Evolutionary conservation across 2,329 filamentous ascomycete genomes (phyloP), one percentile per base, ranked within the genome.

Genomic region (Fusarium lyarnte): DNA sequence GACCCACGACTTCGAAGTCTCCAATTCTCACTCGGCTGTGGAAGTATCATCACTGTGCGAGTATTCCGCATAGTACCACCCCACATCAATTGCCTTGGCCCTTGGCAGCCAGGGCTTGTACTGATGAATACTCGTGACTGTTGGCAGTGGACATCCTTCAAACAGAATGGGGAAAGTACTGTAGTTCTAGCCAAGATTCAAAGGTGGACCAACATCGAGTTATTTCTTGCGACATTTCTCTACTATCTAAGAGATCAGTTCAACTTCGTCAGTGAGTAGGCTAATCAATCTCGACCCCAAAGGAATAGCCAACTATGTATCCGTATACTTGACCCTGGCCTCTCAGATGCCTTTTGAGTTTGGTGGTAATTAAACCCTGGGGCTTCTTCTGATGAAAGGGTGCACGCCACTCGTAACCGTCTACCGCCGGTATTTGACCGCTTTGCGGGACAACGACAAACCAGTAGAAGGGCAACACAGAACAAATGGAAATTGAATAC

Each of bases 21-120:
- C 33, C 39, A 69, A 49, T 19, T 63, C 49, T 55, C 51, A 54
- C 65, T 71, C 65, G 70, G 54, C 53, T 38, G 63, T 46, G 71
- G 57, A 55, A 70, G 75, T 66, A 70, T 67, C 43, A 47, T 49
- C 62, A 77, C 76, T 60, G 76, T 77, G 73, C 62, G 73, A 68
- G 53, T 38, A 57, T 41, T 29, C 14, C 35, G 49, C 23, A 53
- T 53, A 41, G 42, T 23, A 46, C 53, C 53, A 69, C 72, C 64
- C 72, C 75, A 77, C 75, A 74, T 63, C 49, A 75, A 75, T 72
- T 53, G 61, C 71, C 66, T 69, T 69, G 66, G 55, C 49, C 69
- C 65, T 63, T 68, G 63, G 64, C 58, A 69, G 38, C 43, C 54
- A 33, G 49, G 64, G 64, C 68, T 58, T 41, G 33, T 46, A 46